phyloP scores from a whole-genome alignment of 495 filamentous ascomycete genomes.

The Aspergillus ellipticus region DNA sequence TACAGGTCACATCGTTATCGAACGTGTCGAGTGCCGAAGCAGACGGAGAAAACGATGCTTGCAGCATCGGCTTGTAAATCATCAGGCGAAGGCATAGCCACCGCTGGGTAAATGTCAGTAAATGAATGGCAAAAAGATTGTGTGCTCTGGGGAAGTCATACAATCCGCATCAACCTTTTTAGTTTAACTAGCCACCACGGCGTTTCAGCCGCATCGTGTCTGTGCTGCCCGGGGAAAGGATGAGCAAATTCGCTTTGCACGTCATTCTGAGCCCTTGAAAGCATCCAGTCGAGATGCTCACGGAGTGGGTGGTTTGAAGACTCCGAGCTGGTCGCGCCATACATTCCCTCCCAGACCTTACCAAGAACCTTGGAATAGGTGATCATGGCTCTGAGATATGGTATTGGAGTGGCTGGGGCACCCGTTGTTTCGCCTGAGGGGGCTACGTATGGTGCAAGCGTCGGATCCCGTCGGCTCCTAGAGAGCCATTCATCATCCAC shows the following conservation, averaged over 20 bases:
- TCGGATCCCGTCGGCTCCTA: background rate
- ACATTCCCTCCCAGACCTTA: conserved; percentile 27
- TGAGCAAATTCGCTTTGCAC: conserved; percentile 17
- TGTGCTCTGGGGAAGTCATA: conserved; percentile 5
- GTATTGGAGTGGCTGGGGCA: conserved; percentile 5
- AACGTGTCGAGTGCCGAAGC: conserved; percentile 6
- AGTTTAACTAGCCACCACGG: conserved; percentile 24
- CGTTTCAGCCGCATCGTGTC: background rate
- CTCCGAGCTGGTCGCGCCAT: conserved; percentile 17
- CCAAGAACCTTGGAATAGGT: conserved; percentile 24
- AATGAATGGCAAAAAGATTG: background rate
- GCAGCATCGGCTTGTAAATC: conserved; percentile 24
- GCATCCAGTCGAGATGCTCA: conserved; percentile 21
- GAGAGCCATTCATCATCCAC: conserved; percentile 21
- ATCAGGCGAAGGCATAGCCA: conserved; percentile 26
- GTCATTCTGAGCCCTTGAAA: conserved; percentile 18
- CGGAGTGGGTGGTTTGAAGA: conserved; percentile 7
- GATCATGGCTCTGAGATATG: conserved; percentile 23
- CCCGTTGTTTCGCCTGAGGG: background rate
- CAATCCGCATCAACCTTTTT: conserved; percentile 25
- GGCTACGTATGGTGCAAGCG: background rate
- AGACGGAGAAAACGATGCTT: background rate
- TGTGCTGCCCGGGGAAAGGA: conserved; percentile 2
- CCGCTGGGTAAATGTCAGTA: conserved; percentile 11
- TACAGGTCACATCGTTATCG: conserved; percentile 24